These are phyloP conservation scores for Acacia pycnantha DNA, from an alignment of 331 rosid species.

Conservation along the genomic window DNA sequence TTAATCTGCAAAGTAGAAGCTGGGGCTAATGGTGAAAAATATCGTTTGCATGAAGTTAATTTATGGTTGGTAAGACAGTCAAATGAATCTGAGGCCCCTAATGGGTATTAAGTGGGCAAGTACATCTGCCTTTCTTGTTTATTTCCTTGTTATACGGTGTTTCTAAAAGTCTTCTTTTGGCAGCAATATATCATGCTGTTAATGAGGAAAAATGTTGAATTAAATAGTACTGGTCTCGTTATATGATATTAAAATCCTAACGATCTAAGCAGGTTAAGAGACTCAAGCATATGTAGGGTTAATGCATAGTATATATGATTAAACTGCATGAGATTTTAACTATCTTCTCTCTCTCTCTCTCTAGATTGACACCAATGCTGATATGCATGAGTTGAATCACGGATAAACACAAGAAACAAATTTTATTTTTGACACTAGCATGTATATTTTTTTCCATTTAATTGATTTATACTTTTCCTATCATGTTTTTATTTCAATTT, in stretches of 20 bases:
- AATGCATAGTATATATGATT: not conserved
- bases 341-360: not conserved
- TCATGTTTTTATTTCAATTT: not conserved
- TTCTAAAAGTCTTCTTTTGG: not conserved
- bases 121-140: not conserved
- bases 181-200: not conserved
- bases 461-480: not conserved
- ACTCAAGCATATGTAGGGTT: not conserved
- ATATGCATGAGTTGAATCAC: not conserved
- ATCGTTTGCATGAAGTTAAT: not conserved
- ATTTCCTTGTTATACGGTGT: not conserved
- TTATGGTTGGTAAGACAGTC: not conserved
- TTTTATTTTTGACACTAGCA: no score
- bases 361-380: not conserved
- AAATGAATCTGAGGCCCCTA: not conserved
- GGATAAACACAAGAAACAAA: not conserved
- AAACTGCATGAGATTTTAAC: not conserved
- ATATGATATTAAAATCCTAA: not conserved
- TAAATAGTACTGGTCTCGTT: not conserved
- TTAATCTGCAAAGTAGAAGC: not conserved
- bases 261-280: not conserved
- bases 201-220: slow-evolving; percentile 6
- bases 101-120: not conserved
- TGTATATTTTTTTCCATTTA: not conserved
- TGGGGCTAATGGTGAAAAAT: slow-evolving; percentile 9